Base-by-base conservation (phyloP, 2,329 filamentous ascomycete species). In the Exophiala spinifera region DNA sequence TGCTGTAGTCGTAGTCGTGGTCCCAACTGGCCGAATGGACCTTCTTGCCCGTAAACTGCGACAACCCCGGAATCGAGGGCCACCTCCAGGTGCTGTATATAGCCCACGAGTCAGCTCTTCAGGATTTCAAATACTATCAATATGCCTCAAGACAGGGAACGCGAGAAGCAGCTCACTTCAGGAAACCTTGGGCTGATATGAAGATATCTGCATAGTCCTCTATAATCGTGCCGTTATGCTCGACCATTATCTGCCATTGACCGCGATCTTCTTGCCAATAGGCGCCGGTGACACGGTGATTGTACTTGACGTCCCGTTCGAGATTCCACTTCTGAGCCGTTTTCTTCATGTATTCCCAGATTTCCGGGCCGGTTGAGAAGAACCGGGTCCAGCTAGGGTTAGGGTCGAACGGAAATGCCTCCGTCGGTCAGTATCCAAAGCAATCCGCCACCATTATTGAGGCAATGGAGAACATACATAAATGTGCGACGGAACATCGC, bases 401-500 rank as follows among this genome's bases (percentile, higher is more conserved):
- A 1, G 72, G 72, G 13, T 72, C 70, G 54, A 73, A 76, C 10
- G 61, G 59, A 31, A 61, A 63, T 39, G 57, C 58, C 53, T 63
- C 39, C 4, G 67, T 39, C 2, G 4, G 8, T 31, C 14, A 19
- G 13, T n/a, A 7, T 25, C 19, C 11, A 25, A 21, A 21, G 7
- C n/a, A 33, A n/a, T 17, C 3, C n/a, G 10, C 11, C 4, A 28
- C 1, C n/a, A 13, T 80, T 82, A 6, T 79, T 79, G 64, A 88
- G 23, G 23, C 23, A 17, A 11, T 20, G 13, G 25, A 19, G 4
- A 39, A 10, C 53, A 43, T 43, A 60, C 85, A 62, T 89, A 89
- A 17, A 85, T 83, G 65, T 87, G 83, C 0, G 84, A 80, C 0
- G 86, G 84, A 13, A 89, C 81, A 65, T 88, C 85, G 61, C 86